A percentile compares a stretch with the other conserved stretches of the same genome.
These are phyloP conservation scores for Thinopyrum obtusiflorum DNA, from an alignment of 202 grass and related monocot genomes.

Conservation along the genomic window DNA sequence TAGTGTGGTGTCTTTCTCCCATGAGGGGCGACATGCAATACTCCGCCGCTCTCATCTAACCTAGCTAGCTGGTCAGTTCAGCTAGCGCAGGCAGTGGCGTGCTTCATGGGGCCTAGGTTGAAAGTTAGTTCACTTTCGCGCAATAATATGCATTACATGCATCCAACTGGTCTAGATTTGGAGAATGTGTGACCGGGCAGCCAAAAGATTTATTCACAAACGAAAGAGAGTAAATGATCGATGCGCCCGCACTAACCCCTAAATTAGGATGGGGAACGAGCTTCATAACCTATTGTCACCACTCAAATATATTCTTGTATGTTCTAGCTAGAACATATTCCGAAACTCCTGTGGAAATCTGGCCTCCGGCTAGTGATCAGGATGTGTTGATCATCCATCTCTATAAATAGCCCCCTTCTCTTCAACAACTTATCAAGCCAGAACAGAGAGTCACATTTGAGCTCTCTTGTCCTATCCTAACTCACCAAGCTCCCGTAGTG, in stretches of 20 bases:
- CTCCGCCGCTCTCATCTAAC: slow-evolving; percentile 17
- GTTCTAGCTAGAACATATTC: slow-evolving; percentile 40
- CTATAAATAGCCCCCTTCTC: slow-evolving; percentile 59
- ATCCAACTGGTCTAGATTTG: slow-evolving; percentile 62
- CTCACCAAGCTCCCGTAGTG: neutral
- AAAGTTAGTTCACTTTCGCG: slow-evolving; percentile 59
- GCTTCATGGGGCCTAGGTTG: slow-evolving; percentile 53
- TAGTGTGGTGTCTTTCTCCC: neutral
- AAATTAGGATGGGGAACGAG: slow-evolving; percentile 39
- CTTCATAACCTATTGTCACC: slow-evolving; percentile 35
- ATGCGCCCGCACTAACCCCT: slow-evolving; percentile 34
- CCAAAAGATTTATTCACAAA: slow-evolving; percentile 69
- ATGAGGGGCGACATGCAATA: slow-evolving; percentile 31
- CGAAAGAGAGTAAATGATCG: slow-evolving; percentile 31
- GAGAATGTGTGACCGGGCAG: slow-evolving; percentile 59
- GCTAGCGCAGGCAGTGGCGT: slow-evolving; percentile 16
- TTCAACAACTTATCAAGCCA: slow-evolving; percentile 26
- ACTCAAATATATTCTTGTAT: slow-evolving; percentile 44
- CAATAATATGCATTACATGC: slow-evolving; percentile 31
- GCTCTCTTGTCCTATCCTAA: slow-evolving; percentile 24
- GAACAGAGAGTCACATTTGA: slow-evolving; percentile 32
- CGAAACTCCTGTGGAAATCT: slow-evolving; percentile 30
- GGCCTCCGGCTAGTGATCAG: slow-evolving; percentile 1
- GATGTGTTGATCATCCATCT: slow-evolving; percentile 39
- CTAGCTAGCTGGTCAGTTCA: slow-evolving; percentile 10